Conservation (phyloP, 345 rosid genomes). For the Lepidium sativum region DNA sequence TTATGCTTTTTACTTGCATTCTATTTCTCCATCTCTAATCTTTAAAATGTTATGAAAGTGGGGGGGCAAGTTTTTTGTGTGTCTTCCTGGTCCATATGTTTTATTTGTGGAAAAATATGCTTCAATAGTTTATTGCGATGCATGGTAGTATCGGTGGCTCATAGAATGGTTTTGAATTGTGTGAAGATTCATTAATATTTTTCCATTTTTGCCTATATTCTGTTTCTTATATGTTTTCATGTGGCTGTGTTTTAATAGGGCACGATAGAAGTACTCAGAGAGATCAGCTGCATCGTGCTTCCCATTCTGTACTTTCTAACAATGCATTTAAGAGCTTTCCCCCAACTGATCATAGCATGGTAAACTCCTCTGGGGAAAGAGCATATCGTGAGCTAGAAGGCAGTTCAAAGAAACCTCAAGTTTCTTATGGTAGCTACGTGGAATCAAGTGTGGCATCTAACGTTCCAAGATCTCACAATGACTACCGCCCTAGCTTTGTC, state of each 20-base stretch:
- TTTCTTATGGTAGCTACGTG: slow-evolving; percentile 28
- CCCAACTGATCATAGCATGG: slow-evolving; percentile 41
- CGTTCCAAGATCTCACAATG: slow-evolving; percentile 31
- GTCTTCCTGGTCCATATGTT: not conserved
- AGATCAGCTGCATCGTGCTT: slow-evolving; percentile 37
- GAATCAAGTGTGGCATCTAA: slow-evolving; percentile 36
- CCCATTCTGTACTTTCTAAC: slow-evolving; percentile 37
- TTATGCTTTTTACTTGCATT: not conserved
- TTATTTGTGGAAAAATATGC: not conserved
- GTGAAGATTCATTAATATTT: not conserved
- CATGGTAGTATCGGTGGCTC: not conserved
- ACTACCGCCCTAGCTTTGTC: slow-evolving; percentile 36
- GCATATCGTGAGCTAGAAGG: slow-evolving; percentile 28
- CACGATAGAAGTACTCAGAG: slow-evolving; percentile 30
- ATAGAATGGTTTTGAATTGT: not conserved
- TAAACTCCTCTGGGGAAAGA: slow-evolving; percentile 36
- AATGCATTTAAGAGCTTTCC: slow-evolving; percentile 37
- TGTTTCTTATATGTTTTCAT: slow-evolving; percentile 17
- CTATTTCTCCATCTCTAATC: not conserved
- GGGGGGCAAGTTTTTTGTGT: not conserved
- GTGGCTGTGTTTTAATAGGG: slow-evolving; percentile 39
- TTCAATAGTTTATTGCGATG: not conserved
- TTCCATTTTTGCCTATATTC: not conserved
- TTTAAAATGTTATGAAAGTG: not conserved
- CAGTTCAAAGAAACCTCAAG: slow-evolving; percentile 39